Base-by-base conservation (phyloP, 2,329 filamentous ascomycete species). In the Fusarium sp. region DNA sequence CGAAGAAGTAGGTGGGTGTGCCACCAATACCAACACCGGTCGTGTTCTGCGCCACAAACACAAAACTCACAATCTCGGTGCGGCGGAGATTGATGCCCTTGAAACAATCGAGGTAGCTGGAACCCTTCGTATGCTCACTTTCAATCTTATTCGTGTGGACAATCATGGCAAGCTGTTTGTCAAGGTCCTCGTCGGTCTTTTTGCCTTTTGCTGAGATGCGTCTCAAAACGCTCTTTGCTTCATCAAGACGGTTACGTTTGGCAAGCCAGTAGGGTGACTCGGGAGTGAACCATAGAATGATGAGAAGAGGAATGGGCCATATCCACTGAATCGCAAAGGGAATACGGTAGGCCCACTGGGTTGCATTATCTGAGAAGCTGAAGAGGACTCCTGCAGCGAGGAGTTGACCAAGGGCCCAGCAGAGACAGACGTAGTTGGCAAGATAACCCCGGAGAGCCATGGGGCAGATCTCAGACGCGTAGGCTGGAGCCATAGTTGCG, bases 131-230 rank as follows among this genome's bases (percentile, higher is more conserved):
- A 40, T 80, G 72, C 38, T 80, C 75, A 52, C 79, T 77, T 64
- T 86, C 84, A 1, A 84, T 73, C 57, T 82, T 77, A 58, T 82
- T 78, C 3, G 82, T 84, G 45, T 83, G 78, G 7, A 92, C 87
- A 88, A 97, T 97, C 91, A 95, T 94, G 53, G 80, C 75, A 66
- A 84, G 78, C 36, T 80, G 76, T 26, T 78, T 77, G 1, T 70
- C 38, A 9, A 66, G 60, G 77, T 74, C 44, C 59, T 88, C 64
- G 89, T 87, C 58, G 0, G 59, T 39, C 15, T 64, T 64, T 0
- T 14, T 38, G 6, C 50, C 48, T 42, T 49, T 63, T 45, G 87
- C 83, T 0, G 78, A 74, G 1, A 81, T 74, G 1, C 78, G 65
- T 17, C 64, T 17, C 7, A 80, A 55, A 1, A 77, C 74, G 4